Conservation (phyloP, 202 grass and related monocot species). For the Thinopyrum obtusiflorum region DNA sequence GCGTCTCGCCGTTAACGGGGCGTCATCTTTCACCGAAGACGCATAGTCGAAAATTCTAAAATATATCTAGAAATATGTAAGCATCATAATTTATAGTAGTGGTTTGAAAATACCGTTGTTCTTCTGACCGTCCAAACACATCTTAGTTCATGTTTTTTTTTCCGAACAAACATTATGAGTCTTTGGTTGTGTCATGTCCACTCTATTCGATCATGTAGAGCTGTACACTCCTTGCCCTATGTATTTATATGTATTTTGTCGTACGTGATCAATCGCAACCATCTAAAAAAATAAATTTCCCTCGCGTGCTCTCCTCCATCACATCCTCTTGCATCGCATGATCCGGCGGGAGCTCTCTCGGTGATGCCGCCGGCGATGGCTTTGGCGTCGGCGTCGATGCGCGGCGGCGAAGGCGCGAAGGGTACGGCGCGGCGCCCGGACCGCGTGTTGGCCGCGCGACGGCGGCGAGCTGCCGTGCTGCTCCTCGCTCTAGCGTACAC, state of each 20-base stretch:
- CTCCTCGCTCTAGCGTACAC: conserved; percentile 49
- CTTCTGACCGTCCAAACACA: too few species aligned
- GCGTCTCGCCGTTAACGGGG: too few species aligned
- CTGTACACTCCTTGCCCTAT: too few species aligned
- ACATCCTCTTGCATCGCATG: conserved; percentile 15
- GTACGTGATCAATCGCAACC: neutral
- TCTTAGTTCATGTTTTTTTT: too few species aligned
- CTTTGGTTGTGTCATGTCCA: too few species aligned
- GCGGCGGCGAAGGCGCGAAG: conserved; percentile 23
- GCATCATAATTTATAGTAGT: too few species aligned
- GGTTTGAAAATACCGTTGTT: too few species aligned
- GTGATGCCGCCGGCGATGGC: conserved; percentile 11
- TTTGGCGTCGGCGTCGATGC: conserved; percentile 17
- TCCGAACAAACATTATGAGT: too few species aligned
- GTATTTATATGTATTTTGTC: neutral
- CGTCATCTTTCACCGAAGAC: too few species aligned
- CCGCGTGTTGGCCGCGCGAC: conserved; percentile 31
- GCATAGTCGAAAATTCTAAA: too few species aligned
- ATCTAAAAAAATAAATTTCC: neutral
- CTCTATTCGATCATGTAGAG: too few species aligned
- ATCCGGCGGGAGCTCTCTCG: neutral
- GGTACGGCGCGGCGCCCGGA: conserved; percentile 19
- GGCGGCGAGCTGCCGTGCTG: conserved; percentile 37
- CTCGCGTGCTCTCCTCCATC: neutral
- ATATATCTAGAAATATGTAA: too few species aligned